Conservation (phyloP, 768 basidiomycete species). For the Amylocystis lapponica region DNA sequence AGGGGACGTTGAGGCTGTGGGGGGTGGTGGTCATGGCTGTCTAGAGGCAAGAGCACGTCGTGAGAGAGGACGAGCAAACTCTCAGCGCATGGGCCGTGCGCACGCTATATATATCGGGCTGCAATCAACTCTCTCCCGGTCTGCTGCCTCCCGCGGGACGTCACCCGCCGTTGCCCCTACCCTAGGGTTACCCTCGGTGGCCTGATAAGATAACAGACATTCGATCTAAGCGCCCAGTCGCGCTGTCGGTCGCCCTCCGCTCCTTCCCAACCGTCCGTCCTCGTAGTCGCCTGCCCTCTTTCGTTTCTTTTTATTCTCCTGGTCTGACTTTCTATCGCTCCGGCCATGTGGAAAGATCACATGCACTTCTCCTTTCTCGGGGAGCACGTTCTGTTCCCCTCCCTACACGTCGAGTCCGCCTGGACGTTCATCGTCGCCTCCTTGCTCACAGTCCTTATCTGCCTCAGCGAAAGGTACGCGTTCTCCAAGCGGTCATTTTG, state of each 20-base stretch:
- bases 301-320: neutral
- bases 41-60: too few species aligned
- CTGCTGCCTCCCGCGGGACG: too few species aligned
- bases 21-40: too few species aligned
- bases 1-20: constrained; percentile 30
- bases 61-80: too few species aligned
- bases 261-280: neutral
- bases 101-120: too few species aligned
- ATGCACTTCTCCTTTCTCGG: constrained; percentile 37
- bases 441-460: constrained; percentile 40
- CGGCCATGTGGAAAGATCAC: constrained; percentile 43
- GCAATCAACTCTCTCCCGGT: neutral
- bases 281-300: neutral
- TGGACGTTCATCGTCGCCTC: constrained; percentile 43
- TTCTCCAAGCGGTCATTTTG: too few species aligned
- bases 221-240: neutral
- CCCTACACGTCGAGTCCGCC: constrained; percentile 41
- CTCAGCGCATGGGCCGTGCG: too few species aligned
- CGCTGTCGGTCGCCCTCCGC: neutral
- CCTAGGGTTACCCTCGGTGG: too few species aligned
- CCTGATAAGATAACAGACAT: too few species aligned
- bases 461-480: constrained; percentile 52
- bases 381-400: constrained; percentile 40
- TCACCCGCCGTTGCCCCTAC: too few species aligned
- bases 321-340: neutral